These are phyloP conservation scores for Lablab purpureus DNA, from an alignment of 306 rosid species.

Conservation along the genomic window DNA sequence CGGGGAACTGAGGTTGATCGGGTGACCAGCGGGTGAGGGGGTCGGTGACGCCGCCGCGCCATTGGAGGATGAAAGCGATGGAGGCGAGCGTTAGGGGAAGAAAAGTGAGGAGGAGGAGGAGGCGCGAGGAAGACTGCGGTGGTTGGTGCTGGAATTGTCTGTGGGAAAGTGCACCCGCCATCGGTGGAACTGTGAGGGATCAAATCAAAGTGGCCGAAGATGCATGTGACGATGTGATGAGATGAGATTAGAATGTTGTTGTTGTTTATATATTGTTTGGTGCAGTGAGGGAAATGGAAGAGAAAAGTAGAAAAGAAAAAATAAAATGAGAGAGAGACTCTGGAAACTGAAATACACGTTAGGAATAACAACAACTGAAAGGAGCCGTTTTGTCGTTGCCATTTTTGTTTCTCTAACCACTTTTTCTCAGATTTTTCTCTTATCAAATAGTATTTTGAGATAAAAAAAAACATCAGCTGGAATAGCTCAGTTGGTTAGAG, in stretches of 20 bases:
- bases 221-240: conserved; percentile 31
- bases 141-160: conserved; percentile 40
- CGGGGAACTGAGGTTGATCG: conserved; percentile 72
- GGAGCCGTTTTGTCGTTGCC: conserved; percentile 58
- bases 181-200: conserved; percentile 28
- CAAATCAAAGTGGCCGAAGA: conserved; percentile 18
- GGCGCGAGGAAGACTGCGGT: conserved; percentile 49
- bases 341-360: conserved; percentile 40
- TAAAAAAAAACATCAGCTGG: not conserved
- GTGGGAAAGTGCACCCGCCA: conserved; percentile 70
- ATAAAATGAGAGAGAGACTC: conserved; percentile 9
- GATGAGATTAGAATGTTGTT: not conserved
- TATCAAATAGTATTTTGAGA: not conserved
- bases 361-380: not conserved
- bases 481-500: conserved; percentile 60
- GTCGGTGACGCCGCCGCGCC: conserved; percentile 92
- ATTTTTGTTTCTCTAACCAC: not conserved
- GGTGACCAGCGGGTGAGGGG: conserved; percentile 82
- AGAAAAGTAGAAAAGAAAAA: not conserved
- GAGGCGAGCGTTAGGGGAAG: conserved; percentile 77
- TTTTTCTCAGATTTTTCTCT: too few species aligned
- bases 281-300: not conserved
- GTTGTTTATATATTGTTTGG: not conserved
- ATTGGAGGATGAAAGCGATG: conserved; percentile 88
- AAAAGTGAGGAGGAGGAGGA: conserved; percentile 68